Evolutionary conservation across 2,329 filamentous ascomycete genomes (phyloP).

Genomic region (Fusarium buharicum): DNA sequence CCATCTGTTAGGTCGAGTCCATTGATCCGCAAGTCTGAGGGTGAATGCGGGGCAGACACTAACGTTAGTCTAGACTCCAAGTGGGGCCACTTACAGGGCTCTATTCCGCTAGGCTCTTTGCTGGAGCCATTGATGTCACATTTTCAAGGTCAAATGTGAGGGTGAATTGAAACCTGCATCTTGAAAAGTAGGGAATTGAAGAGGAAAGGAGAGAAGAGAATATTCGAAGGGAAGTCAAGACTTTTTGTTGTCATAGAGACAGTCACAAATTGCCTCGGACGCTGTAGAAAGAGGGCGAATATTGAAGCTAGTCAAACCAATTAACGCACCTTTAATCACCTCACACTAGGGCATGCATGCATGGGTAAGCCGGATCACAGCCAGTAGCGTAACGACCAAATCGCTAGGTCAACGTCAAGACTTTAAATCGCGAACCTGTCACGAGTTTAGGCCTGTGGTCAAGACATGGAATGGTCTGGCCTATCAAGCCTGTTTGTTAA

Average conservation of each 20-base stretch:
- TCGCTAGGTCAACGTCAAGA: constrained; percentile 13
- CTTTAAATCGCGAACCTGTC: constrained; percentile 26
- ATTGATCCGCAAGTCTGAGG: constrained; percentile 6
- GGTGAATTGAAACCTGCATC: constrained; percentile 35
- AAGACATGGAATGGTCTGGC: constrained; percentile 15
- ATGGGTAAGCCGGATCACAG: constrained; percentile 19
- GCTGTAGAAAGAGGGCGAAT: constrained; percentile 14
- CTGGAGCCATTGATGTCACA: constrained; percentile 30
- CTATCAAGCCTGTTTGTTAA: constrained; percentile 2
- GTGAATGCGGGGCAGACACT: constrained; percentile 37
- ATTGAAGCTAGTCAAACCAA: constrained; percentile 28
- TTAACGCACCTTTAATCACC: constrained; percentile 30
- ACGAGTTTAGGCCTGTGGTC: constrained; percentile 30
- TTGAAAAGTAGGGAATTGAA: constrained; percentile 17
- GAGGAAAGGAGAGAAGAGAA: constrained; percentile 3
- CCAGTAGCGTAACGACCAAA: constrained; percentile 24
- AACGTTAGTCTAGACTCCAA: constrained; percentile 22
- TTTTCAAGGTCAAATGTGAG: constrained; percentile 31
- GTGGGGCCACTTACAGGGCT: constrained; percentile 31
- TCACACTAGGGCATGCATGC: constrained; percentile 24
- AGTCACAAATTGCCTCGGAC: not conserved
- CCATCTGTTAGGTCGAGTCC: not conserved
- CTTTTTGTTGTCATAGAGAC: constrained; percentile 7
- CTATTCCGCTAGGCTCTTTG: constrained; percentile 10
- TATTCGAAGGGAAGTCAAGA: not conserved